Evolutionary conservation across 805 yeast species (phyloP).

Genomic region (Kodamaea fukazawae): DNA sequence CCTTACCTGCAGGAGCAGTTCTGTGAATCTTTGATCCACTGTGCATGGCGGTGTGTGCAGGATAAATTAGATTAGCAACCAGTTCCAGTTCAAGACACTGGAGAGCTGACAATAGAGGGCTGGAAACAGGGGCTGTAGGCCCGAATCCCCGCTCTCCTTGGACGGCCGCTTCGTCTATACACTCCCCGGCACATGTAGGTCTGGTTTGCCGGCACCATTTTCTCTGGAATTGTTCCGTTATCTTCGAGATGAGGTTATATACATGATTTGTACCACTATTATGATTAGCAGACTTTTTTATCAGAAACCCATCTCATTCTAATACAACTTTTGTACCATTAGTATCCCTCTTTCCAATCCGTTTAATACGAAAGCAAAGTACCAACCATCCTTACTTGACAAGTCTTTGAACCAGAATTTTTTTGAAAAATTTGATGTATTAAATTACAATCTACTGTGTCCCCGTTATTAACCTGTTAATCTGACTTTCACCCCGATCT

Average conservation of each 20-base stretch:
- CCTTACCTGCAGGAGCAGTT: no score
- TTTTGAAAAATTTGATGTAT: neutral
- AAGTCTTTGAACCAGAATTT: no score
- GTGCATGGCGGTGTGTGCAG: no score
- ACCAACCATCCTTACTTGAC: neutral
- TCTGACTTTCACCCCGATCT: neutral
- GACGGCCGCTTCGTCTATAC: no score
- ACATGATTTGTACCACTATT: constrained; percentile 4
- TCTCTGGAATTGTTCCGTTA: neutral
- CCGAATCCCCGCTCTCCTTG: no score
- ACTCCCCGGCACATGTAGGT: no score
- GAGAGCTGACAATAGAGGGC: no score
- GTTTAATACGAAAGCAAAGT: neutral
- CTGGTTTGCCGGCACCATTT: no score
- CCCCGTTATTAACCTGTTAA: neutral
- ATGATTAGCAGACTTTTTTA: constrained; percentile 3
- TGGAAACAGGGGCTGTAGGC: no score
- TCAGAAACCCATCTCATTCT: constrained; percentile 5
- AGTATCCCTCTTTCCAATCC: constrained; percentile 1
- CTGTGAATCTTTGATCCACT: no score
- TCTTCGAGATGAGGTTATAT: constrained; percentile 3
- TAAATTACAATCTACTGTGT: neutral
- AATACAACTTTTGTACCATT: constrained; percentile 7
- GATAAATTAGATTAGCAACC: no score
- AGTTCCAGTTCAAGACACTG: no score